phyloP scores from a whole-genome alignment of 2,329 filamentous ascomycete genomes.

The Cladorrhinum sp. region DNA sequence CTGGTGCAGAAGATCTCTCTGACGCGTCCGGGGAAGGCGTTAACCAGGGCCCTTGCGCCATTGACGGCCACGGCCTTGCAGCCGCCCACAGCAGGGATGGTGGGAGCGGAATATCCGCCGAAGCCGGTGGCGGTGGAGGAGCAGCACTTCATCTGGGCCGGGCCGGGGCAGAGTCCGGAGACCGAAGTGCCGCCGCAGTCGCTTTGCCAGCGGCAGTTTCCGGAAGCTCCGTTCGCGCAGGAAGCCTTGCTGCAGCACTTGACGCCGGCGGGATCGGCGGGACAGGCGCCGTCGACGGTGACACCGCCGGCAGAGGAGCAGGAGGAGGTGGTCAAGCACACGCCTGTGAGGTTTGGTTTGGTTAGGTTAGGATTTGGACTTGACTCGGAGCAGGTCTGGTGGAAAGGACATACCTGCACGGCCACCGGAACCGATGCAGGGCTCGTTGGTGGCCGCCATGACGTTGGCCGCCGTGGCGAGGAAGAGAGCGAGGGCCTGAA shows the following conservation, averaged over 20 bases:
- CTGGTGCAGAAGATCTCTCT: slow-evolving; percentile 36
- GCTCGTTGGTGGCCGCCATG: slow-evolving; percentile 23
- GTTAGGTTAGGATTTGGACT: neutral
- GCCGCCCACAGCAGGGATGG: slow-evolving; percentile 34
- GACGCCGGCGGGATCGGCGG: slow-evolving; percentile 36
- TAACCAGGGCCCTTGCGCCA: slow-evolving; percentile 36
- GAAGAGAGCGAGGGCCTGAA: slow-evolving; percentile 11
- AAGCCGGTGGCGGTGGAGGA: slow-evolving; percentile 31
- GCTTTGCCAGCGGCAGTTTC: slow-evolving; percentile 39
- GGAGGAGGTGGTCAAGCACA: slow-evolving; percentile 37
- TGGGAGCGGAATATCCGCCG: slow-evolving; percentile 35
- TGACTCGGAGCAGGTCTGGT: too few species aligned
- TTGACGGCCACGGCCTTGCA: slow-evolving; percentile 37
- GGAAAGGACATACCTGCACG: slow-evolving; percentile 13
- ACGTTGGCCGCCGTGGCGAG: slow-evolving; percentile 13
- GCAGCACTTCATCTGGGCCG: slow-evolving; percentile 40
- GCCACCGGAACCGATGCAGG: slow-evolving; percentile 22
- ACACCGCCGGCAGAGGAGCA: slow-evolving; percentile 39
- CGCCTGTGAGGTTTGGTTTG: slow-evolving; percentile 30
- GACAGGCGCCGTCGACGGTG: slow-evolving; percentile 38
- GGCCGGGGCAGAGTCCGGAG: slow-evolving; percentile 38
- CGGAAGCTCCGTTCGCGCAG: slow-evolving; percentile 34
- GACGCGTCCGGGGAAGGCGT: slow-evolving; percentile 35
- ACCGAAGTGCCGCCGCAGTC: slow-evolving; percentile 35
- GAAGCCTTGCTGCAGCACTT: slow-evolving; percentile 42